Percentiles rank a stretch among this genome's conserved stretches.
phyloP scores from a whole-genome alignment of 768 basidiomycete species.

The Panaeolus cyanescens region DNA sequence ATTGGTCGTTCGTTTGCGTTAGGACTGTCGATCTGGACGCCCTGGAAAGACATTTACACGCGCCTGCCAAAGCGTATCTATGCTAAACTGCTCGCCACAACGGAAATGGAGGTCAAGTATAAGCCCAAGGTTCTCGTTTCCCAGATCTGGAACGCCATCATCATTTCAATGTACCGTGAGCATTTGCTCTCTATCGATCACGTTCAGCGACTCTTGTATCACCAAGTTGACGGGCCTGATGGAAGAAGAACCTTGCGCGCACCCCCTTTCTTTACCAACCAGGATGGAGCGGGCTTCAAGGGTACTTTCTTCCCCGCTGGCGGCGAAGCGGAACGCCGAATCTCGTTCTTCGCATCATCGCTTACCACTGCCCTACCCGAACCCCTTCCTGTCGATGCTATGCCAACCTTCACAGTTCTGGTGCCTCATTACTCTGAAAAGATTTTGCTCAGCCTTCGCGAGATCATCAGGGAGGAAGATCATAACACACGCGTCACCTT shows the following conservation, averaged over 20 bases:
- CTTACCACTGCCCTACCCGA: conserved; percentile 95
- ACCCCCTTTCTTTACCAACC: conserved; percentile 97
- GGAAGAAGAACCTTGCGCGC: conserved; percentile 92
- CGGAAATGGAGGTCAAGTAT: conserved; percentile 99
- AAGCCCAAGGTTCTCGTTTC: conserved; percentile 99
- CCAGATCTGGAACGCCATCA: conserved; percentile 99
- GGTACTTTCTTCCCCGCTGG: conserved; percentile 91
- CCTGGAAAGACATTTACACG: conserved; percentile 97
- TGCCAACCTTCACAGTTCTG: conserved; percentile 99
- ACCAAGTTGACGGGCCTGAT: conserved; percentile 90
- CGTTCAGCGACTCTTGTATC: conserved; percentile 95
- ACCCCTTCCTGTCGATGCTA: conserved; percentile 93
- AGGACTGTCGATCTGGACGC: conserved; percentile 98
- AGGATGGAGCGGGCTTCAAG: conserved; percentile 69
- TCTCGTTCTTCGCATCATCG: conserved; percentile 98
- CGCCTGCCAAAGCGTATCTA: conserved; percentile 97
- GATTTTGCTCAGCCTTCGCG: conserved; percentile 92
- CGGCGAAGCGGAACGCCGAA: conserved; percentile 95
- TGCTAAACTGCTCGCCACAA: conserved; percentile 93
- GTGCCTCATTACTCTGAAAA: conserved; percentile 99
- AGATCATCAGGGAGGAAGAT: conserved; percentile 98
- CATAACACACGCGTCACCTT: conserved; percentile 95
- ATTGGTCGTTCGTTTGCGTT: conserved; percentile 88
- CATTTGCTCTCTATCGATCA: conserved; percentile 97
- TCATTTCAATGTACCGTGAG: conserved; percentile 99